A percentile compares a stretch with the other conserved stretches of the same genome.
These are phyloP conservation scores for Boletus rufocinnamomeus DNA, from an alignment of 768 basidiomycete genomes.

Conservation along the genomic window DNA sequence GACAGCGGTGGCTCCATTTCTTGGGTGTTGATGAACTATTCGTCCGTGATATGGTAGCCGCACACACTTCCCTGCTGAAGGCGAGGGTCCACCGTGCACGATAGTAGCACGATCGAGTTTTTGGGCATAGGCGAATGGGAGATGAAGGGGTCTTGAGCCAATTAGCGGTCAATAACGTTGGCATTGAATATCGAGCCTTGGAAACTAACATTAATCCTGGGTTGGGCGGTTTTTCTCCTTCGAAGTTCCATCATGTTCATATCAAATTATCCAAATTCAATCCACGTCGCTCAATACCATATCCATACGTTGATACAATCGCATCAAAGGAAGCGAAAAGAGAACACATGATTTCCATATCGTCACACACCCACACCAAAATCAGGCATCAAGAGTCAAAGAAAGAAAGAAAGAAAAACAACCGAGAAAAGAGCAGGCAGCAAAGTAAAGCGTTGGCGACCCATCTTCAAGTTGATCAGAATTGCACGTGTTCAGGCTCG, in stretches of 20 bases:
- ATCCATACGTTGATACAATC: background rate
- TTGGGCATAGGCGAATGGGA: too few relatives aligned
- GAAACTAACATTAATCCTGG: background rate
- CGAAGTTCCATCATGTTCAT: background rate
- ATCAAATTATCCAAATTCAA: background rate
- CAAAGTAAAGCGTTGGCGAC: background rate
- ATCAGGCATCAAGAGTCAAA: background rate
- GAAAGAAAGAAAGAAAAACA: background rate
- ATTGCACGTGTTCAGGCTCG: slow-evolving; percentile 49
- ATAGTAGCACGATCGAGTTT: too few relatives aligned
- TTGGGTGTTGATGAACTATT: too few relatives aligned
- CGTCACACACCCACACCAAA: background rate
- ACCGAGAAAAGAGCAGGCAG: too few relatives aligned
- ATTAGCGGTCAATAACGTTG: background rate
- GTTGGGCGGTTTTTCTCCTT: background rate
- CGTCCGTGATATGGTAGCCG: background rate
- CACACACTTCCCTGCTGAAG: too few relatives aligned
- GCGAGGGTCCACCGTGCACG: too few relatives aligned
- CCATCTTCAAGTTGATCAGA: slow-evolving; percentile 18
- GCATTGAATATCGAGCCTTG: background rate
- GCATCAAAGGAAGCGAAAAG: background rate
- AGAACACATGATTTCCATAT: background rate
- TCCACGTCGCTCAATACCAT: background rate
- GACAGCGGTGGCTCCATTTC: background rate
- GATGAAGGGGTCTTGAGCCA: background rate